Conservation (phyloP, 2,329 filamentous ascomycete genomes). For the Aspergillus eucalypticola region DNA sequence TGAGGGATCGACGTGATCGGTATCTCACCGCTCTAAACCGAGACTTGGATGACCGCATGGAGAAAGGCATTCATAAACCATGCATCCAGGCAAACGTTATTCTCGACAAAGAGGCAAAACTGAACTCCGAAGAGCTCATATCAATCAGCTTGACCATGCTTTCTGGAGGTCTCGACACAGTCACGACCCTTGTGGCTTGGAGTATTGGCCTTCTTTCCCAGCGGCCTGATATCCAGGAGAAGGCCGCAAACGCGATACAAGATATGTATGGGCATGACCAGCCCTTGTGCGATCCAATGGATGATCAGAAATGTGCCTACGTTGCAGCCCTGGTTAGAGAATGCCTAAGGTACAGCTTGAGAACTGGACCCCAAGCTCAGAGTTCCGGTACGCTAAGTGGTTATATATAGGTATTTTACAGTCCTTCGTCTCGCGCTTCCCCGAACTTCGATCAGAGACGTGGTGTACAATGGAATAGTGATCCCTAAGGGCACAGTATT, state of each 20-base stretch:
- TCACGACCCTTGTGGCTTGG: conserved; percentile 67
- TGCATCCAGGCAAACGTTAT: conserved; percentile 70
- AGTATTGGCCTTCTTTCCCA: conserved; percentile 62
- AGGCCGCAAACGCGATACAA: conserved; percentile 58
- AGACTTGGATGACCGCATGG: conserved; percentile 62
- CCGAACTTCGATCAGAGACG: conserved; percentile 60
- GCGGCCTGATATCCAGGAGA: conserved; percentile 63
- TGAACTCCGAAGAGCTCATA: conserved; percentile 64
- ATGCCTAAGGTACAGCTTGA: conserved; percentile 51
- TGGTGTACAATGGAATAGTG: conserved; percentile 57
- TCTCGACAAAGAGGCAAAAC: conserved; percentile 61
- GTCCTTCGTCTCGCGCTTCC: conserved; percentile 65
- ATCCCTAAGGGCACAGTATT: conserved; percentile 65
- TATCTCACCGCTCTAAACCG: conserved; percentile 61
- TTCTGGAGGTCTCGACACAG: conserved; percentile 66
- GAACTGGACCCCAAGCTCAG: too few species aligned
- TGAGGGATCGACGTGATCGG: conserved; percentile 60
- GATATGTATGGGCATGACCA: conserved; percentile 54
- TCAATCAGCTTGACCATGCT: conserved; percentile 70
- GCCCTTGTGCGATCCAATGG: conserved; percentile 60
- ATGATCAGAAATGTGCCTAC: conserved; percentile 66
- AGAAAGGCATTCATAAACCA: conserved; percentile 60
- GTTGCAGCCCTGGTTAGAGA: conserved; percentile 65
- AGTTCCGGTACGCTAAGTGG: neutral
- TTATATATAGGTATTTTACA: conserved; percentile 54